Base-by-base conservation (phyloP, 2,329 filamentous ascomycete genomes). In the Cytospora piceicola region DNA sequence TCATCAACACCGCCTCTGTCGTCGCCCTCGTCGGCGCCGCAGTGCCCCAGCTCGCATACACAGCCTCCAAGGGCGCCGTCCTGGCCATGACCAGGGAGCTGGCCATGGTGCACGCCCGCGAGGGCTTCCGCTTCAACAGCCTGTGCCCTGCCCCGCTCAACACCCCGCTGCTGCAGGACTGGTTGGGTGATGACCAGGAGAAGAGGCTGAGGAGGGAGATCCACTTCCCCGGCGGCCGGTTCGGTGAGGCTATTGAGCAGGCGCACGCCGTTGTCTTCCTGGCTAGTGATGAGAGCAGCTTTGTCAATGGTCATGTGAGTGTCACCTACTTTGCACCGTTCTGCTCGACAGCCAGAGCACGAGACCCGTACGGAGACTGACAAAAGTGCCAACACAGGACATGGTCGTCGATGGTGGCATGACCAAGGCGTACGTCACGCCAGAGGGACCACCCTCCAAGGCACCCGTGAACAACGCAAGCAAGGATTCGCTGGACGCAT, bases 401-500 rank as follows among this genome's bases (percentile, higher is more conserved):
- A 96, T 98, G 80, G 90, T 96, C 5, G 93, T 98, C 30, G 95
- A 99, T 73, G 95, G 95, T 66, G 94, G 94, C 67, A 92, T 99
- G 92, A 94, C 89, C 73, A 97, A 91, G 84, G 92, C 93, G 54
- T 98, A 97, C 77, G 88, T 90, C 32, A 90, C 88, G 1, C 80
- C 88, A 2, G 87, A 90, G 77, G 88, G 88, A 4, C 80, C 84
- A 17, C 75, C 86, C 11, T 71, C 80, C 0, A 71, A 79, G 14
- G 82, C 83, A 6, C 88, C 88, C 4, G 75, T 77, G 68, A 90
- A 89, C 78, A 88, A 88, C 71, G 85, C 85, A n/a, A 70, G 73
- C 66, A 86, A 83, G 78, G 74, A 77, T 20, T 79, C 78, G 51
- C 74, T 85, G 58, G 80, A 76, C 27, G 66, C 66, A 32, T 68